phyloP scores from a whole-genome alignment of 2,329 filamentous ascomycete genomes.

The Tolypocladium cylindrosporum region DNA sequence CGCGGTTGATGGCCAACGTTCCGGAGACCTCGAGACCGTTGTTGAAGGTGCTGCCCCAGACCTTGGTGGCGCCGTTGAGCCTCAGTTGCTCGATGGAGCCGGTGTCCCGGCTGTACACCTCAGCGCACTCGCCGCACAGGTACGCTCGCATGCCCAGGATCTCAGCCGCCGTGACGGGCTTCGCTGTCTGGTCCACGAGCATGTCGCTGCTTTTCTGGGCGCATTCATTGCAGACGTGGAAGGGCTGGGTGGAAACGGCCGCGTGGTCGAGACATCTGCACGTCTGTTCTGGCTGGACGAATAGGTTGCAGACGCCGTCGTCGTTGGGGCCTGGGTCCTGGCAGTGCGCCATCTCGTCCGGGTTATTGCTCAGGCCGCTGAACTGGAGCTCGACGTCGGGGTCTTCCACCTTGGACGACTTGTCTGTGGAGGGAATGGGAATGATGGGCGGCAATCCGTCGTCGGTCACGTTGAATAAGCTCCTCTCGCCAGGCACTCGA shows the following conservation, averaged over 20 bases:
- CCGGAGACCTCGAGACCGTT: not conserved
- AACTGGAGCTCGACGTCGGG: not conserved
- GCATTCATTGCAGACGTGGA: conserved; percentile 14
- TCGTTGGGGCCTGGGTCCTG: not conserved
- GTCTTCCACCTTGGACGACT: not conserved
- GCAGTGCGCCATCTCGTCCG: not conserved
- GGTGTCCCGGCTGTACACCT: not conserved
- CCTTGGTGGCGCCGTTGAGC: conserved; percentile 7
- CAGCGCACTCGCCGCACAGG: conserved; percentile 21
- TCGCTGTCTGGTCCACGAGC: conserved; percentile 6
- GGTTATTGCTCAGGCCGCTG: not conserved
- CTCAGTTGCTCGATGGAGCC: not conserved
- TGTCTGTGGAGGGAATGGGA: not conserved
- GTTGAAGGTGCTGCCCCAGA: conserved; percentile 15
- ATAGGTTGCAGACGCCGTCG: not conserved
- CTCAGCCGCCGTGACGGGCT: conserved; percentile 9
- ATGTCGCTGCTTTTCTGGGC: conserved; percentile 7
- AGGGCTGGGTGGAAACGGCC: not conserved
- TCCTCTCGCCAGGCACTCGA: not conserved
- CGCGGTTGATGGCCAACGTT: not conserved
- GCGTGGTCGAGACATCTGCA: not conserved
- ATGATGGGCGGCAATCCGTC: not conserved
- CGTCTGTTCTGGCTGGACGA: not conserved
- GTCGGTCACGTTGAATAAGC: not conserved
- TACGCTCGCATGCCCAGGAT: conserved; percentile 25